Evolutionary conservation across 805 yeast species (phyloP), one percentile per base, ranked within the genome.

Genomic region (Wickerhamomyces strasburgensis): DNA sequence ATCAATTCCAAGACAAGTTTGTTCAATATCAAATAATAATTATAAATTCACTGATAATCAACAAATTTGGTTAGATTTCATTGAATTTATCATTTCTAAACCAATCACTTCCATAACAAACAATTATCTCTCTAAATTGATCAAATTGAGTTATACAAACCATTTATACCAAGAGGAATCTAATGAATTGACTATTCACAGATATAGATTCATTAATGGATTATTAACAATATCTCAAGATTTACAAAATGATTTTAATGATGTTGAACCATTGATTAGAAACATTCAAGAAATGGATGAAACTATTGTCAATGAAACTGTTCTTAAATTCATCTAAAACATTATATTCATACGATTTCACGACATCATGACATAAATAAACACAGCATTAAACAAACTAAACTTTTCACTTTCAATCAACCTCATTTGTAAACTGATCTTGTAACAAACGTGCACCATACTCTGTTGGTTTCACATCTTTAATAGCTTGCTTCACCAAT

Each of bases 261-360:
- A 17, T 14, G 24, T 23, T 11, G 34, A 25, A 1, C 25, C 31
- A 13, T 21, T 47, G 29, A 21, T 40, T 4, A 13, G 19, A 14
- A 19, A 31, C n/a, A 27, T 42, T 3, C 43, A 44, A 18, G 37
- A 38, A 53, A 39, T 75, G 78, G 81, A 44, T 15, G 48, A 38
- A 5, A 39, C 30, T 3, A 35, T 43, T 13, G 21, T 31, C 11
- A 31, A 35, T 28, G 48, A 44, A 33, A 38, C 45, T 3, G 48
- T 37, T 3, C 25, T 44, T 14, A 44, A 40, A 15, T 44, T 44
- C 24, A 41, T 44, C 21, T 44, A 19, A 25, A 7, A n/a, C 65
- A 68, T 65, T 48, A 53, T 37, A 11, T 21, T 7, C 11, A 11
- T 7, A 21, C 11, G 11, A 21, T 21, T 21, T 8, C 11, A 11